These are phyloP conservation scores for Hyphopichia khmerensis DNA, from an alignment of 1,139 yeast species.

Conservation along the genomic window DNA sequence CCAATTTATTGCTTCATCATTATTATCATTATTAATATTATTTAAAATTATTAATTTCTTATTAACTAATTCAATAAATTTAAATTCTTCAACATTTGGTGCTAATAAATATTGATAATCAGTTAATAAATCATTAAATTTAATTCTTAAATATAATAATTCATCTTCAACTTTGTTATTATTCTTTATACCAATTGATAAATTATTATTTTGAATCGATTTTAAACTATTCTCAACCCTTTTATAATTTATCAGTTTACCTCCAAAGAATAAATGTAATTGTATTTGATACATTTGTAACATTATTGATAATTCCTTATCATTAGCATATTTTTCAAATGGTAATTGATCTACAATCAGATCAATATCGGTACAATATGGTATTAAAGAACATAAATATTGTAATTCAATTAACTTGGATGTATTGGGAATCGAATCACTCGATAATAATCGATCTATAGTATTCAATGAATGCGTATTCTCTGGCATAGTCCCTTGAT, in stretches of 20 bases:
- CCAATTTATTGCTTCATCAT: slow-evolving; percentile 5
- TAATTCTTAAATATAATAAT: slow-evolving; percentile 7
- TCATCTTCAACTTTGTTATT: no score
- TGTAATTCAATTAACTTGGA: slow-evolving; percentile 3
- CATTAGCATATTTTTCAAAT: slow-evolving; percentile 1
- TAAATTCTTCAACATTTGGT: slow-evolving; percentile 12
- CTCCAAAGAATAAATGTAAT: slow-evolving; percentile 1
- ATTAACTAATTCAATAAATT: slow-evolving; percentile 36
- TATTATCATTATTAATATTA: slow-evolving; percentile 9
- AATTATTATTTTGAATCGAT: slow-evolving; percentile 1
- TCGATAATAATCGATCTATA: slow-evolving; percentile 1
- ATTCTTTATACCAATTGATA: slow-evolving; percentile 1
- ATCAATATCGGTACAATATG: slow-evolving; percentile 3
- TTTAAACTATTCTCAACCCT: slow-evolving; percentile 1
- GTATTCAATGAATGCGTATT: neutral
- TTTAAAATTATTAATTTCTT: slow-evolving; percentile 34
- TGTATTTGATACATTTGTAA: slow-evolving; percentile 2
- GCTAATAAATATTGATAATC: slow-evolving; percentile 32
- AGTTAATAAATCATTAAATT: slow-evolving; percentile 24
- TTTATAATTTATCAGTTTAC: neutral
- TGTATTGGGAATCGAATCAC: neutral
- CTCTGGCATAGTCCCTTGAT: neutral
- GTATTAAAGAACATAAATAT: neutral
- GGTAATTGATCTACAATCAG: slow-evolving; percentile 1
- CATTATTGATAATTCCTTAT: neutral